Evolutionary conservation across 805 yeast species (phyloP).

Genomic region (Komagataella populi): DNA sequence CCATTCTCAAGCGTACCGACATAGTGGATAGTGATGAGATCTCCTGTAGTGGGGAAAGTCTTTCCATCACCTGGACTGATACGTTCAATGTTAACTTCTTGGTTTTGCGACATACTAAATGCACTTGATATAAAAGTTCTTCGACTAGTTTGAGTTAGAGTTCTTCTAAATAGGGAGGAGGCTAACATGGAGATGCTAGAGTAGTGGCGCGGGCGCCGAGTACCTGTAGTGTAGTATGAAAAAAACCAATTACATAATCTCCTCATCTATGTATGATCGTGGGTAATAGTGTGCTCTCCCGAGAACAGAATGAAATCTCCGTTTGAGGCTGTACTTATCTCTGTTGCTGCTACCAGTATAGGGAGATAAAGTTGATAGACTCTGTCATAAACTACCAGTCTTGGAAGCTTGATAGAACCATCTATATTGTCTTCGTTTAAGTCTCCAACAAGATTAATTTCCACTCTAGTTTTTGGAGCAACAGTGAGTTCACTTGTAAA

Average conservation of each 20-base stretch:
- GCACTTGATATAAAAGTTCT: not conserved
- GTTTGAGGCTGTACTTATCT: slow-evolving; percentile 13
- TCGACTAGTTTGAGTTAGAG: not conserved
- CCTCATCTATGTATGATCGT: too few species aligned
- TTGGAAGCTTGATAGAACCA: slow-evolving; percentile 35
- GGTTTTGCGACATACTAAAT: not conserved
- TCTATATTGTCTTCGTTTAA: not conserved
- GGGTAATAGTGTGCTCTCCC: not conserved
- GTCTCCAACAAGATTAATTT: slow-evolving; percentile 19
- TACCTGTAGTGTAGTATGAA: too few species aligned
- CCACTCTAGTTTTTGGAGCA: slow-evolving; percentile 45
- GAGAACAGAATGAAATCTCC: slow-evolving; percentile 6
- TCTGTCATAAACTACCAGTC: slow-evolving; percentile 51
- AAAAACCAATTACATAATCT: not conserved
- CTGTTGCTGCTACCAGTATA: slow-evolving; percentile 25
- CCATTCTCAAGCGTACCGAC: slow-evolving; percentile 93
- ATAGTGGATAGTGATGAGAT: slow-evolving; percentile 86
- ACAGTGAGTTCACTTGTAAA: slow-evolving; percentile 29
- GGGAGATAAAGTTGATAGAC: slow-evolving; percentile 54
- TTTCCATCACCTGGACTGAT: slow-evolving; percentile 62
- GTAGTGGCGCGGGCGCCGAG: not conserved
- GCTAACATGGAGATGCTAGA: not conserved
- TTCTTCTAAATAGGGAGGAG: not conserved
- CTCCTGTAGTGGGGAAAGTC: slow-evolving; percentile 80
- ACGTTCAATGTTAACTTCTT: not conserved